Percentiles rank a stretch among this genome's conserved stretches.
These are phyloP conservation scores for Gossypium laxum DNA, from an alignment of 441 rosid genomes.

Conservation along the genomic window DNA sequence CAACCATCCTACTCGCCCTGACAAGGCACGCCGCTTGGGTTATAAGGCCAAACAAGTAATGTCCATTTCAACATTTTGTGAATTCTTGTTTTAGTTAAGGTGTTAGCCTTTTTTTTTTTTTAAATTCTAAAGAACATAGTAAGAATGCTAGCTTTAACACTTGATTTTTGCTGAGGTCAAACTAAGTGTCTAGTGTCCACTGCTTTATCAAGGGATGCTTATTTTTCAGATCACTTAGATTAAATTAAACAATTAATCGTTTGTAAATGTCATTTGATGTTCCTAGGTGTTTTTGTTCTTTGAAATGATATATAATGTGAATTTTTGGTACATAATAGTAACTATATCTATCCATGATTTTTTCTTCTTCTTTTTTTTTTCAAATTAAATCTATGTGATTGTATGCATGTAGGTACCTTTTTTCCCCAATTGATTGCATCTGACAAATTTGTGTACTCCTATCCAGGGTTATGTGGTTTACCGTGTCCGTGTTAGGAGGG, in stretches of 20 bases:
- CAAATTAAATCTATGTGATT: not conserved
- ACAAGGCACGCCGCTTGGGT: slow-evolving; percentile 56
- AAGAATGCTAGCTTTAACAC: not conserved
- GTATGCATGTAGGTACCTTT: not conserved
- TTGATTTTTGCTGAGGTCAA: slow-evolving; percentile 6
- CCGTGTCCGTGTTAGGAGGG: slow-evolving; percentile 87
- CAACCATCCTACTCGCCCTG: slow-evolving; percentile 54
- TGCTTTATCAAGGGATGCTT: slow-evolving; percentile 33
- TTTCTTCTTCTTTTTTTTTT: not conserved
- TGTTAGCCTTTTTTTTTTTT: not conserved
- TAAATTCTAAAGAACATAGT: not conserved
- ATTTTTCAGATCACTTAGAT: slow-evolving; percentile 39
- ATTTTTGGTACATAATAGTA: not conserved
- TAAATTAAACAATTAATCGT: slow-evolving; percentile 19
- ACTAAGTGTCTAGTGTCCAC: slow-evolving; percentile 21
- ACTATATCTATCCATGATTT: not conserved
- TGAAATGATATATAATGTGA: not conserved
- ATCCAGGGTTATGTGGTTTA: slow-evolving; percentile 75
- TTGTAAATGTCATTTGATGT: slow-evolving; percentile 28
- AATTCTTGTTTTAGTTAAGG: not conserved
- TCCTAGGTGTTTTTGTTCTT: not conserved
- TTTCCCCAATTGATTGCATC: not conserved
- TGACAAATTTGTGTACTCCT: not conserved
- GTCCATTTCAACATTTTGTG: not conserved
- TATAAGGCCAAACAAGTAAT: slow-evolving; percentile 58